These are phyloP conservation scores for Suillus spraguei DNA, from an alignment of 768 basidiomycete species.

Conservation along the genomic window DNA sequence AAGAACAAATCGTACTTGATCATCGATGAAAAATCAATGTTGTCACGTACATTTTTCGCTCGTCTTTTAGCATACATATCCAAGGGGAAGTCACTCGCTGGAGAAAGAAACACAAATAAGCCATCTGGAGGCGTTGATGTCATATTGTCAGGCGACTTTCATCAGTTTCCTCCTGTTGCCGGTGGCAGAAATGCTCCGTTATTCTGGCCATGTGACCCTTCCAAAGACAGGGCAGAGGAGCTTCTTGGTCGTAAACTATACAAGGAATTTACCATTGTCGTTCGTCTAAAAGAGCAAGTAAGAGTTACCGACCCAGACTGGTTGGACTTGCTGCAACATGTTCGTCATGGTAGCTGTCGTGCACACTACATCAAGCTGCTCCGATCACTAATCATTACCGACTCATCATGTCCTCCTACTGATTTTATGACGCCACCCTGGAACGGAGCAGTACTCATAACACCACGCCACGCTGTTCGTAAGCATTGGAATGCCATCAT, in stretches of 20 bases:
- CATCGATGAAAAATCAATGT: slow-evolving; percentile 45
- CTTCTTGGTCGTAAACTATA: too few species aligned
- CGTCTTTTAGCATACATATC: slow-evolving; percentile 26
- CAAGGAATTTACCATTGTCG: too few species aligned
- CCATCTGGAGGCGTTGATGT: slow-evolving; percentile 41
- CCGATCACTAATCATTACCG: background rate
- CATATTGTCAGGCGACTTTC: slow-evolving; percentile 45
- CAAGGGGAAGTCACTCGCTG: slow-evolving; percentile 18
- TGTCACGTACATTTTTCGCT: slow-evolving; percentile 27
- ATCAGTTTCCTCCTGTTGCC: slow-evolving; percentile 27
- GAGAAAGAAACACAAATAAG: background rate
- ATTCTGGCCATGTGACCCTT: slow-evolving; percentile 16
- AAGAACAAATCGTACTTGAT: slow-evolving; percentile 24
- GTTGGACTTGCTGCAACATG: too few species aligned
- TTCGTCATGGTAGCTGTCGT: too few species aligned
- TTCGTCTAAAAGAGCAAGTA: too few species aligned
- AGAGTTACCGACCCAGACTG: too few species aligned
- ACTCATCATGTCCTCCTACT: background rate
- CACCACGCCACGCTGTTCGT: slow-evolving; percentile 2
- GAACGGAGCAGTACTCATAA: background rate
- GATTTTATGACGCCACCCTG: background rate
- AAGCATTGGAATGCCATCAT: slow-evolving; percentile 44
- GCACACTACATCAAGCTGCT: background rate
- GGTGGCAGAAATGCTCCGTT: slow-evolving; percentile 13
- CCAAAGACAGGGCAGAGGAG: background rate